phyloP scores from a whole-genome alignment of 495 filamentous ascomycete species.

The Tetracladium marchalianum region DNA sequence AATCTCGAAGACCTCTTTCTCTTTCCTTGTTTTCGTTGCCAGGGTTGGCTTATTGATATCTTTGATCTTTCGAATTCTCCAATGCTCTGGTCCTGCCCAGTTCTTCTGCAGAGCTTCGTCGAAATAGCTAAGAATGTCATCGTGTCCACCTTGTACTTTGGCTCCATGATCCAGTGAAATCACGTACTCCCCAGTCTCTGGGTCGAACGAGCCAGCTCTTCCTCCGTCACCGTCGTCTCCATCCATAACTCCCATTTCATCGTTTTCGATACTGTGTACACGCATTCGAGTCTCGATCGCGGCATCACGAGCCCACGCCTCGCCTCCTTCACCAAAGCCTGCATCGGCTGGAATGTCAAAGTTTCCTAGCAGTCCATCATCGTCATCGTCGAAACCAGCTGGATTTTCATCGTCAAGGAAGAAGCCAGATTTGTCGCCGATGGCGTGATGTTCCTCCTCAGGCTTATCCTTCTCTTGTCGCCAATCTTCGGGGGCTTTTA shows the following conservation, averaged over 20 bases:
- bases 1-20: constrained; percentile 94
- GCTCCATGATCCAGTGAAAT: constrained; percentile 58
- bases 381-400: constrained; percentile 66
- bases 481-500: constrained; percentile 84
- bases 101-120: constrained; percentile 92
- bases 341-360: constrained; percentile 63
- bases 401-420: constrained; percentile 68
- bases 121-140: constrained; percentile 94
- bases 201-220: constrained; percentile 47
- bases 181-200: constrained; percentile 51
- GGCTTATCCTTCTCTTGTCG: constrained; percentile 51
- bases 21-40: constrained; percentile 58
- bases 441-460: constrained; percentile 37
- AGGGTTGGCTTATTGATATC: constrained; percentile 56
- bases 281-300: constrained; percentile 53
- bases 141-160: constrained; percentile 50
- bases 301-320: constrained; percentile 60
- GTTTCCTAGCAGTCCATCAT: constrained; percentile 58
- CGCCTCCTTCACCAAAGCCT: constrained; percentile 67
- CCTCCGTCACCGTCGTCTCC: constrained; percentile 40
- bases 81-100: constrained; percentile 98
- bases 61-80: constrained; percentile 92
- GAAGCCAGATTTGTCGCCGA: constrained; percentile 66
- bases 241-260: constrained; percentile 36
- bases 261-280: constrained; percentile 44